Conservation (phyloP, 2,329 filamentous ascomycete species). For the Neocatenulostroma microsporum region DNA sequence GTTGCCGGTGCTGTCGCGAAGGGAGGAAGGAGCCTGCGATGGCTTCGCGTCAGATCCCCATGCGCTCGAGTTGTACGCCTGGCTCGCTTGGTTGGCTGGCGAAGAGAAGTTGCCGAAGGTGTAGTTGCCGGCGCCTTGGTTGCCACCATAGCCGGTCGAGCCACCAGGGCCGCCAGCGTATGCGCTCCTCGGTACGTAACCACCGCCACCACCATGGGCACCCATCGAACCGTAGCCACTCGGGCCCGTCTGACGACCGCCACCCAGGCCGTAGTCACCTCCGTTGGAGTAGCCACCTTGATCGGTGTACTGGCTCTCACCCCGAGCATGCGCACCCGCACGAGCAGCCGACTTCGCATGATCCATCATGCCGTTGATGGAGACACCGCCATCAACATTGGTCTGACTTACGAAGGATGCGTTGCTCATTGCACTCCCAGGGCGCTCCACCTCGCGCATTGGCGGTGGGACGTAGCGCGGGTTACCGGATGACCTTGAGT, state of each 20-base stretch:
- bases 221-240: neutral
- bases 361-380: neutral
- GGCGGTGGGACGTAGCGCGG: conserved; percentile 7
- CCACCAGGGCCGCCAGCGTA: neutral
- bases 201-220: neutral
- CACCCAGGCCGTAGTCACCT: neutral
- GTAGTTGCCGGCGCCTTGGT: neutral
- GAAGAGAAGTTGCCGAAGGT: neutral
- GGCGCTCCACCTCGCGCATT: conserved; percentile 1
- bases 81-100: neutral
- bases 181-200: neutral
- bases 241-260: neutral
- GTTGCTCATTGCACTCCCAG: conserved; percentile 6
- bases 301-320: too few species aligned
- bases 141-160: neutral
- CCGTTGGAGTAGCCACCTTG: too few species aligned
- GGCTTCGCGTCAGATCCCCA: too few species aligned
- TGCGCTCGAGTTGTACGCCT: too few species aligned
- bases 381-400: conserved; percentile 5
- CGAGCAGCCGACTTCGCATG: too few species aligned
- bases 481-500: neutral
- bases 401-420: conserved; percentile 4
- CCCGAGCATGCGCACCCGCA: too few species aligned
- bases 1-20: too few species aligned
- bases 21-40: too few species aligned